Evolutionary conservation across 495 filamentous ascomycete genomes (phyloP).

Genomic region (Podospora didyma): DNA sequence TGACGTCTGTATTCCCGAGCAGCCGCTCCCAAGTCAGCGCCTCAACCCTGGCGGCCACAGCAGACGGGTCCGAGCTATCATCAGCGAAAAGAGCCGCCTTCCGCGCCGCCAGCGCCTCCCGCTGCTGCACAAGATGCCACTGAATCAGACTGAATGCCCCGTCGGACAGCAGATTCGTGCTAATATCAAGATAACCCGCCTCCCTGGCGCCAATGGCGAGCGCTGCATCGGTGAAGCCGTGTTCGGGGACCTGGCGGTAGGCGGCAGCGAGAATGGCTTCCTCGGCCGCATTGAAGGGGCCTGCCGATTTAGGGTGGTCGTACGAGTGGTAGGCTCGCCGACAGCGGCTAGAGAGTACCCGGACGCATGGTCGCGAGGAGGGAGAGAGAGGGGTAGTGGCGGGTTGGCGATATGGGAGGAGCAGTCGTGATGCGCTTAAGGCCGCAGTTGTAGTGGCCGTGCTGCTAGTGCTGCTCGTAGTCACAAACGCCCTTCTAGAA

Average conservation of each 20-base stretch:
- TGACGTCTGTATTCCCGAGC: slow-evolving; percentile 63
- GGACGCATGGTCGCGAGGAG: not conserved
- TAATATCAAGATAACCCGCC: slow-evolving; percentile 80
- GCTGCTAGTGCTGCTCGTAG: not conserved
- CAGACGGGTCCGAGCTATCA: slow-evolving; percentile 32
- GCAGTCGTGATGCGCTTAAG: not conserved
- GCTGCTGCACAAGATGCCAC: slow-evolving; percentile 72
- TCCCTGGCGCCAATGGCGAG: slow-evolving; percentile 76
- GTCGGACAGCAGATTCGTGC: slow-evolving; percentile 72
- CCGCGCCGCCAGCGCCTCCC: slow-evolving; percentile 36
- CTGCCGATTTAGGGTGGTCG: slow-evolving; percentile 9
- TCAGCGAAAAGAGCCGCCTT: slow-evolving; percentile 22
- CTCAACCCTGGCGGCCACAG: slow-evolving; percentile 51
- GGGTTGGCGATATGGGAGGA: not conserved
- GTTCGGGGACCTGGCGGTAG: slow-evolving; percentile 68
- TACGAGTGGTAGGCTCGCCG: slow-evolving; percentile 16
- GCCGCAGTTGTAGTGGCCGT: not conserved
- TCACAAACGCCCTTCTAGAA: not conserved
- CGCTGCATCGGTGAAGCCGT: slow-evolving; percentile 73
- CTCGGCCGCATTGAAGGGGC: slow-evolving; percentile 67
- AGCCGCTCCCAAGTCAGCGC: slow-evolving; percentile 67
- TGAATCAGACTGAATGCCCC: slow-evolving; percentile 77
- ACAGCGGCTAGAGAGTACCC: not conserved
- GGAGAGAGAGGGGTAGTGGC: not conserved
- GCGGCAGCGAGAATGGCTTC: slow-evolving; percentile 74